Conservation (phyloP, 345 rosid genomes). For the Eucalyptus curtisii region DNA sequence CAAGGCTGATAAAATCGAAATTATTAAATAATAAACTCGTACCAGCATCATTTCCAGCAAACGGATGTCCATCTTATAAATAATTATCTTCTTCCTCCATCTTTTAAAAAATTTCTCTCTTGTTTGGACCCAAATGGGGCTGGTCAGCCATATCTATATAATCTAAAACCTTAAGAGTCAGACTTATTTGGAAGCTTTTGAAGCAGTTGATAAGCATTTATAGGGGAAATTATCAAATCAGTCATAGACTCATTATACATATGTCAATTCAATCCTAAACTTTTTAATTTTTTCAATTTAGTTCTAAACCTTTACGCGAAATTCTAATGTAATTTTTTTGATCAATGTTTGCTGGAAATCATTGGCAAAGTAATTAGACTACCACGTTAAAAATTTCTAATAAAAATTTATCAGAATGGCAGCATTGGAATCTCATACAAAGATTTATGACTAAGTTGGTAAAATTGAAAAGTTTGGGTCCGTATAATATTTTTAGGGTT, state of each 20-base stretch:
- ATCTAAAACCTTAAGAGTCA: neutral
- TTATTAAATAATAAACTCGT: neutral
- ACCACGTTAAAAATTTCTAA: rapidly evolving
- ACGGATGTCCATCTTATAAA: neutral
- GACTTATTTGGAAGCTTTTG: neutral
- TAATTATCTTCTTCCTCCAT: neutral
- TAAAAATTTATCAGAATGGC: rapidly evolving
- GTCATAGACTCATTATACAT: neutral
- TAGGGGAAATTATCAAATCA: neutral
- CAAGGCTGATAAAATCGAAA: neutral
- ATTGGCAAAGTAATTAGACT: rapidly evolving
- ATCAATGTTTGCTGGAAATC: rapidly evolving
- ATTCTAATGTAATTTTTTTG: neutral
- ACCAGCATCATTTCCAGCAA: neutral
- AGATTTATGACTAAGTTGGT: neutral
- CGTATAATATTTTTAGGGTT: neutral
- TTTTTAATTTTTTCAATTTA: neutral
- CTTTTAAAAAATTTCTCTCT: neutral
- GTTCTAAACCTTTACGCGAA: rapidly evolving
- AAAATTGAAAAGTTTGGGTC: neutral
- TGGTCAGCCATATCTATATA: neutral
- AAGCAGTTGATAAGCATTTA: neutral
- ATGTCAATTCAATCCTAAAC: neutral
- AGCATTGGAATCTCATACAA: neutral
- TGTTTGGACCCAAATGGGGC: neutral